Conservation (phyloP, 2,329 filamentous ascomycete genomes). For the Microcyclosporella mali region DNA sequence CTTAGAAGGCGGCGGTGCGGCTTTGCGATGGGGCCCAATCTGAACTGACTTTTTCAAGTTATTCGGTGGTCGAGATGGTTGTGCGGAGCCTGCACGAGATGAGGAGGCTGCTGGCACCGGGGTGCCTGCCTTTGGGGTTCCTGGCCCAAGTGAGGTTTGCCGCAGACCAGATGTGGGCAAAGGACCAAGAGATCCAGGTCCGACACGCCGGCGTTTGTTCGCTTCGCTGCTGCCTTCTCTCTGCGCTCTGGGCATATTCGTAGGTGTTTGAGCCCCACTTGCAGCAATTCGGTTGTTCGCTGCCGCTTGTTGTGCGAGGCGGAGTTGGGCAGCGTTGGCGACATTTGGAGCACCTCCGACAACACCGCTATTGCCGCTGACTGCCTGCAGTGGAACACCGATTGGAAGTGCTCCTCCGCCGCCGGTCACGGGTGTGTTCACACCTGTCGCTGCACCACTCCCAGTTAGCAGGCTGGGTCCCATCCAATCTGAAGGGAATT, state of each 20-base stretch:
- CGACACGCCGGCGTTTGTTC: conserved; percentile 54
- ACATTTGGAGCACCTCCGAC: conserved; percentile 46
- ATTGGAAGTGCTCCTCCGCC: conserved; percentile 41
- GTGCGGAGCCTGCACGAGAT: conserved; percentile 55
- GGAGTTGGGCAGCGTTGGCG: conserved; percentile 45
- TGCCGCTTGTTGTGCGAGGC: conserved; percentile 34
- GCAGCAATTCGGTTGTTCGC: conserved; percentile 13
- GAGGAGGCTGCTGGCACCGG: conserved; percentile 32
- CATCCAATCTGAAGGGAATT: conserved; percentile 53
- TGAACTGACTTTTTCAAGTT: conserved; percentile 22
- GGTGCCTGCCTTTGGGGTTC: conserved; percentile 57
- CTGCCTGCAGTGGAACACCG: conserved; percentile 47
- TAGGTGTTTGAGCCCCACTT: conserved; percentile 17
- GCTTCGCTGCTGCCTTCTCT: conserved; percentile 39
- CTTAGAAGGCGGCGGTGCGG: conserved; percentile 43
- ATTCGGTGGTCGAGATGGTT: conserved; percentile 38
- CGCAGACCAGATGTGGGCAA: conserved; percentile 52
- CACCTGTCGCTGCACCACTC: conserved; percentile 28
- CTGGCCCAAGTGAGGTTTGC: conserved; percentile 56
- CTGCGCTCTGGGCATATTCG: conserved; percentile 22
- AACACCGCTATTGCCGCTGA: conserved; percentile 49
- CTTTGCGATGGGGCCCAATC: conserved; percentile 42
- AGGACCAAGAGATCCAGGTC: conserved; percentile 43
- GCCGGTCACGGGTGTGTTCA: conserved; percentile 21
- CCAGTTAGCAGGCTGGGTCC: conserved; percentile 53